phyloP scores from a whole-genome alignment of 2,329 filamentous ascomycete genomes.

The Apiospora marii region DNA sequence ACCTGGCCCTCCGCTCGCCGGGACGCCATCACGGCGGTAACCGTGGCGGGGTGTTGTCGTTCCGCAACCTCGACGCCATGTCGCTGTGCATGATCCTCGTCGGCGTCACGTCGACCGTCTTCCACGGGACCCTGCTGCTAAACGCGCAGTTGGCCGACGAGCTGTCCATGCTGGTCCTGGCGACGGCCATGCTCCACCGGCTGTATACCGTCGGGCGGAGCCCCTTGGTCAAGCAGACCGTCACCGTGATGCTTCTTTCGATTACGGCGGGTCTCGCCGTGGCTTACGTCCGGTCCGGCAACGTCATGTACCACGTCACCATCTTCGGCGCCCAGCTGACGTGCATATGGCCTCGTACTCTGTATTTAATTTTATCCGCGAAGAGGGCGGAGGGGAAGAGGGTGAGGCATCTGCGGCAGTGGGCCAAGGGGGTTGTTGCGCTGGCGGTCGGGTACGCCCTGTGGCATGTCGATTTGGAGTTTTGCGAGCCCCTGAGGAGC shows the following conservation, averaged over 20 bases:
- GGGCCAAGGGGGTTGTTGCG: conserved; percentile 41
- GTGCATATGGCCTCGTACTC: conserved; percentile 35
- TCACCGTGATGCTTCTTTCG: conserved; percentile 48
- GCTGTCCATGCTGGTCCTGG: conserved; percentile 63
- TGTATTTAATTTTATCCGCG: conserved; percentile 45
- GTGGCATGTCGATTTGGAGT: conserved; percentile 65
- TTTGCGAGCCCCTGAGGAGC: conserved; percentile 56
- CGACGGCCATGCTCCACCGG: conserved; percentile 59
- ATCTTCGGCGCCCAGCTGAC: conserved; percentile 46
- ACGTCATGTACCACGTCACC: conserved; percentile 53
- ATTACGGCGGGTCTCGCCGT: conserved; percentile 50
- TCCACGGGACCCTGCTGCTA: conserved; percentile 54
- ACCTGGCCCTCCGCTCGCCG: conserved; percentile 49
- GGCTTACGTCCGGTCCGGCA: conserved; percentile 51
- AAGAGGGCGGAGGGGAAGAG: conserved; percentile 37
- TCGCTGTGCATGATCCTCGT: conserved; percentile 50
- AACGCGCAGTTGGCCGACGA: conserved; percentile 59
- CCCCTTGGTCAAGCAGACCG: conserved; percentile 39
- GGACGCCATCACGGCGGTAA: conserved; percentile 40
- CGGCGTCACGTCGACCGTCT: conserved; percentile 52
- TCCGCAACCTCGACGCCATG: conserved; percentile 49
- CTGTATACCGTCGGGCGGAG: conserved; percentile 54
- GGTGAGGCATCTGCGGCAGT: conserved; percentile 27
- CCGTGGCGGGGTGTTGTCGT: conserved; percentile 32
- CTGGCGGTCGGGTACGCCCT: conserved; percentile 57